Evolutionary conservation across 2,329 filamentous ascomycete genomes (phyloP).

Genomic region (Gliomastix tumulicola): DNA sequence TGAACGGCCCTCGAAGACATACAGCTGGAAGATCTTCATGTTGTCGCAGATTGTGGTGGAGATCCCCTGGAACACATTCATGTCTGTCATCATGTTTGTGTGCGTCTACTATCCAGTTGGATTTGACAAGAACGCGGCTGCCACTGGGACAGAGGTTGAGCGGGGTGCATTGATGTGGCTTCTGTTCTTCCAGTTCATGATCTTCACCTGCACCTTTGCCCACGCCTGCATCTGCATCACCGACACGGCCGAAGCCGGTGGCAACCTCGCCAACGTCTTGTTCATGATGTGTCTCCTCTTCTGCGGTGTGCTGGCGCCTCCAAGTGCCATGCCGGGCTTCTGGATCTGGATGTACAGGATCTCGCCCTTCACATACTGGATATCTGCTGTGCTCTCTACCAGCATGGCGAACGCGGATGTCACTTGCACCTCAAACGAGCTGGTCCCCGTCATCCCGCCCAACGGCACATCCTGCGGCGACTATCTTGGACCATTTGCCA

Average conservation of each 20-base stretch:
- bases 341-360: slow-evolving; percentile 74
- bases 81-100: slow-evolving; percentile 70
- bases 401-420: slow-evolving; percentile 56
- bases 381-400: slow-evolving; percentile 57
- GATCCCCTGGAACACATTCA: slow-evolving; percentile 74
- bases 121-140: slow-evolving; percentile 61
- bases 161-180: slow-evolving; percentile 77
- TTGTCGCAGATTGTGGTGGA: slow-evolving; percentile 78
- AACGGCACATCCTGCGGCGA: slow-evolving; percentile 42
- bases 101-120: slow-evolving; percentile 85
- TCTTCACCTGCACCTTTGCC: slow-evolving; percentile 73
- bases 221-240: slow-evolving; percentile 58
- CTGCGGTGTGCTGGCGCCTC: slow-evolving; percentile 52
- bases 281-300: slow-evolving; percentile 50
- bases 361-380: slow-evolving; percentile 69
- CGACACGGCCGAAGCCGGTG: slow-evolving; percentile 56
- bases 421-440: slow-evolving; percentile 57
- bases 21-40: slow-evolving; percentile 82
- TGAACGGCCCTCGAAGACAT: slow-evolving; percentile 77
- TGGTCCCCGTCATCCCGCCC: slow-evolving; percentile 53
- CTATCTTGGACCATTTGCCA: slow-evolving; percentile 44
- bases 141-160: slow-evolving; percentile 53
- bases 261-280: slow-evolving; percentile 58
- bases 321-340: slow-evolving; percentile 58
- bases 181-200: slow-evolving; percentile 65